Evolutionary conservation across 495 filamentous ascomycete species (phyloP).

Genomic region (Tetracladium setigerum): DNA sequence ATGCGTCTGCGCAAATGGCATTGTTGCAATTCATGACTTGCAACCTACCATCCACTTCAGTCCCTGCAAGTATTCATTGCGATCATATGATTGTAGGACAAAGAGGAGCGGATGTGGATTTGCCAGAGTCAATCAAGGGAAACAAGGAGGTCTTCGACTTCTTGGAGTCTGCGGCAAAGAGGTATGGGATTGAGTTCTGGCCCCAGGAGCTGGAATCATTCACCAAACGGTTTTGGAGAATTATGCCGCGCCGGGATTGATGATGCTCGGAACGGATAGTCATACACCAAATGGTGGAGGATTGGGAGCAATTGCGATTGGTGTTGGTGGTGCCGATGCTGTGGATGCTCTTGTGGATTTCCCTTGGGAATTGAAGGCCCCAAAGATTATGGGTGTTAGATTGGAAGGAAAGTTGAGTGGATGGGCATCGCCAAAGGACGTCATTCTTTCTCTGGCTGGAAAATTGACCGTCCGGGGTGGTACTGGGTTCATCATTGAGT

Average conservation of each 20-base stretch:
- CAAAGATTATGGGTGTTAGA: conserved; percentile 78
- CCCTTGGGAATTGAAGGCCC: conserved; percentile 95
- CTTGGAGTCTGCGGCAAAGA: conserved; percentile 86
- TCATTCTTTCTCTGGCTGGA: conserved; percentile 85
- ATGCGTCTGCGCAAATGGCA: conserved; percentile 98
- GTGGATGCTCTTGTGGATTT: conserved; percentile 95
- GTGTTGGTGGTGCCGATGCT: conserved; percentile 94
- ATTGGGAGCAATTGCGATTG: conserved; percentile 88
- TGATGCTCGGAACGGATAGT: conserved; percentile 99
- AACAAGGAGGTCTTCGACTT: conserved; percentile 99
- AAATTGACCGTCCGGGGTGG: conserved; percentile 89
- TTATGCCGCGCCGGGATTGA: conserved; percentile 91
- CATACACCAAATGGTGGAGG: conserved; percentile 97
- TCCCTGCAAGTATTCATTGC: conserved; percentile 96
- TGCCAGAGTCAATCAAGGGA: conserved; percentile 77
- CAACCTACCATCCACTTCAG: conserved; percentile 81
- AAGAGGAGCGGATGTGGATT: conserved; percentile 79
- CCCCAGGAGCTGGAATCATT: conserved; percentile 98
- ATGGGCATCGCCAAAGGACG: conserved; percentile 92
- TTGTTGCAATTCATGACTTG: conserved; percentile 98
- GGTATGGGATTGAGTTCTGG: conserved; percentile 99
- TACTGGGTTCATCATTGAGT: conserved; percentile 92
- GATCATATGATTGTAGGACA: conserved; percentile 98
- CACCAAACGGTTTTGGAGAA: conserved; percentile 98
- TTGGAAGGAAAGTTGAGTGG: conserved; percentile 77